These are phyloP conservation scores for Euphorbia lathyris DNA, from an alignment of 345 rosid species.

Conservation along the genomic window DNA sequence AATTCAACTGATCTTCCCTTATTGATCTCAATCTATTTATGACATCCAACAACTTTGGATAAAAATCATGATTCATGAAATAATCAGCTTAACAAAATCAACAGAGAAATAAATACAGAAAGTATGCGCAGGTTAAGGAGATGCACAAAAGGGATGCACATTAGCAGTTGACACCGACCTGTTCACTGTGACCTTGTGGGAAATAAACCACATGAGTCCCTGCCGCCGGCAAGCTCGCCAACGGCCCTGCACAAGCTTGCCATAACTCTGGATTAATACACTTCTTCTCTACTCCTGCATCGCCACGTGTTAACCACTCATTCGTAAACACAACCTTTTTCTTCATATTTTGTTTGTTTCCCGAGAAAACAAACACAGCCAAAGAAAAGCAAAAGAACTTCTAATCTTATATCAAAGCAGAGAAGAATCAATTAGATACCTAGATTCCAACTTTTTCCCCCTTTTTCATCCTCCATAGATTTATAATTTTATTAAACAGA, in stretches of 20 bases:
- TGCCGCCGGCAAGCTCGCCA: constrained; percentile 57
- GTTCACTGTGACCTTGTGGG: constrained; percentile 82
- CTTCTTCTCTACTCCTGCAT: constrained; percentile 48
- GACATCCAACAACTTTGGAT: neutral
- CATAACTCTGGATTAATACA: constrained; percentile 64
- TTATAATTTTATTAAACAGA: neutral
- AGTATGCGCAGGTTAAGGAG: neutral
- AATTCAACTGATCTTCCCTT: neutral
- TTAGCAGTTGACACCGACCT: constrained; percentile 32
- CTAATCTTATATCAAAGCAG: neutral
- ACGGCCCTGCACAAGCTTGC: constrained; percentile 75
- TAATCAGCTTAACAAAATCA: neutral
- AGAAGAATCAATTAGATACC: neutral
- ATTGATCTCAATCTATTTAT: constrained; percentile 5
- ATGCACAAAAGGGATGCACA: neutral
- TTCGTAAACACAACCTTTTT: neutral
- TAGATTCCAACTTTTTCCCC: constrained; percentile 1
- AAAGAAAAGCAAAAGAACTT: constrained; percentile 4
- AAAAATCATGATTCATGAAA: neutral
- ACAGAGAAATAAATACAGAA: neutral
- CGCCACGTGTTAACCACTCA: constrained; percentile 27
- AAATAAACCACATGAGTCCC: constrained; percentile 69
- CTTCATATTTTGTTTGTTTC: constrained; percentile 9
- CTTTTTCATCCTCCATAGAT: neutral
- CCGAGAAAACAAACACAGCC: constrained; percentile 7